Percentiles rank a stretch among this genome's conserved stretches.
phyloP scores from a whole-genome alignment of 169 alveolate species.

The Cryptosporidium ryanae region DNA sequence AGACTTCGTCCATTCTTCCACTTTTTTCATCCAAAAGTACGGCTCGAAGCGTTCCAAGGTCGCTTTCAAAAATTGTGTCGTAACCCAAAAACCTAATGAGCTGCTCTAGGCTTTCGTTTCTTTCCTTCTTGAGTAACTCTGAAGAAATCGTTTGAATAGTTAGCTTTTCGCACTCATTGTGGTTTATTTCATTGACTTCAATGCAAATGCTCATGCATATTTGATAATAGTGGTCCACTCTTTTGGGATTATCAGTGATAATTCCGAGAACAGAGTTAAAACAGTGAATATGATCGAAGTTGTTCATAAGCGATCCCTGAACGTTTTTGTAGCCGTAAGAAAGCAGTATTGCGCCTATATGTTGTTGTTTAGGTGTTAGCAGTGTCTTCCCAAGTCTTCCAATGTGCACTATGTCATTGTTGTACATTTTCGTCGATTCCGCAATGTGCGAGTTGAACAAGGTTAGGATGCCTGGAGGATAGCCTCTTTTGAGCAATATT shows the following conservation, averaged over 20 bases:
- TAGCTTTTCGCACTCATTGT: slow-evolving; percentile 15
- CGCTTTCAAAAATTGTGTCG: slow-evolving; percentile 23
- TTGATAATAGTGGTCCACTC: slow-evolving; percentile 68
- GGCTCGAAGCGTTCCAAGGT: slow-evolving; percentile 14
- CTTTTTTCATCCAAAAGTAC: slow-evolving; percentile 17
- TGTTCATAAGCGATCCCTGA: slow-evolving; percentile 21
- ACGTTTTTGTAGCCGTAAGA: slow-evolving; percentile 50
- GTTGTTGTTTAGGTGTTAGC: slow-evolving; percentile 38
- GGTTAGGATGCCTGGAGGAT: neutral
- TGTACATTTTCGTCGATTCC: neutral
- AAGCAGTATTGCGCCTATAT: slow-evolving; percentile 30
- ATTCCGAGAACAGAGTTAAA: slow-evolving; percentile 12
- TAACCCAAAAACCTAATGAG: slow-evolving; percentile 13
- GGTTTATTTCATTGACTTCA: slow-evolving; percentile 38
- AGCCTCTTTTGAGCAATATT: neutral
- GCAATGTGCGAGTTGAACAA: slow-evolving; percentile 1
- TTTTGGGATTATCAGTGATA: slow-evolving; percentile 30
- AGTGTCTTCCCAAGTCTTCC: slow-evolving; percentile 39
- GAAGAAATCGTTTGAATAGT: slow-evolving; percentile 31
- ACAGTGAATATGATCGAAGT: slow-evolving; percentile 53
- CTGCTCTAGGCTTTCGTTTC: neutral
- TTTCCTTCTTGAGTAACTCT: neutral
- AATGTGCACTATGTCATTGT: slow-evolving; percentile 29
- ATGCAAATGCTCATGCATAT: slow-evolving; percentile 62
- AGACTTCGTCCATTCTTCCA: slow-evolving; percentile 1